These are phyloP conservation scores for Coniochaeta sp. DNA, from an alignment of 2,329 filamentous ascomycete genomes.

Conservation along the genomic window DNA sequence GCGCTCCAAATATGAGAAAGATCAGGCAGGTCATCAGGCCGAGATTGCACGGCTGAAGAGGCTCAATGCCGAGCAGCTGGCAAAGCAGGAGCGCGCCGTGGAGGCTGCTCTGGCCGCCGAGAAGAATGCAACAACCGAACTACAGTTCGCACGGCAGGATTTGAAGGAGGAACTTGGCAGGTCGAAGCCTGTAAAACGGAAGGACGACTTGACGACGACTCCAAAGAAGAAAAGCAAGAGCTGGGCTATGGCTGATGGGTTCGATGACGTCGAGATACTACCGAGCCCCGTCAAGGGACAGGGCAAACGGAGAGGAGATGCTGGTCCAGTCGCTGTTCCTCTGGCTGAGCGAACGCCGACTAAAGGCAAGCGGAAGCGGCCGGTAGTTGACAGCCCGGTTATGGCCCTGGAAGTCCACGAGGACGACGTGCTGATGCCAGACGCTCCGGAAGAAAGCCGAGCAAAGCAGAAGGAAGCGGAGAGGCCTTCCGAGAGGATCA, in stretches of 20 bases:
- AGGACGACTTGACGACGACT: constrained; percentile 25
- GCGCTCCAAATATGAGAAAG: constrained; percentile 61
- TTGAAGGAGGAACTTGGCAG: constrained; percentile 52
- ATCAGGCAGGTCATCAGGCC: constrained; percentile 53
- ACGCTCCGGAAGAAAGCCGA: neutral
- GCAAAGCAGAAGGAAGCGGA: constrained; percentile 6
- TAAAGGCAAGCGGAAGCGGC: constrained; percentile 65
- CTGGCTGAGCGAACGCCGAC: constrained; percentile 53
- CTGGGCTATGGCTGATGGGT: constrained; percentile 64
- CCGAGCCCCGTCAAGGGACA: constrained; percentile 46
- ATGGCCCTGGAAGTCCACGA: constrained; percentile 47
- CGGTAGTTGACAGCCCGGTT: constrained; percentile 58
- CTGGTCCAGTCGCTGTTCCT: constrained; percentile 34
- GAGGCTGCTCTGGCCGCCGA: constrained; percentile 60
- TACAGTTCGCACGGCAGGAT: constrained; percentile 67
- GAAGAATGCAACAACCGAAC: constrained; percentile 59
- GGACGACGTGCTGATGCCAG: constrained; percentile 27
- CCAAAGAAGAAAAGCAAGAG: constrained; percentile 59
- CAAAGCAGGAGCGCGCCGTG: constrained; percentile 55
- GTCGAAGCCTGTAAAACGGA: constrained; percentile 30
- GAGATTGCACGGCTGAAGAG: constrained; percentile 56
- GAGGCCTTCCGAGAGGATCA: constrained; percentile 1
- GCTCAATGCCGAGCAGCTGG: constrained; percentile 55
- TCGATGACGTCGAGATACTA: constrained; percentile 59
- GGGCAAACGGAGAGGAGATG: constrained; percentile 28